Percentiles rank a stretch among this genome's conserved stretches.
These are phyloP conservation scores for Rubroboletus satanas DNA, from an alignment of 768 basidiomycete species.

Conservation along the genomic window DNA sequence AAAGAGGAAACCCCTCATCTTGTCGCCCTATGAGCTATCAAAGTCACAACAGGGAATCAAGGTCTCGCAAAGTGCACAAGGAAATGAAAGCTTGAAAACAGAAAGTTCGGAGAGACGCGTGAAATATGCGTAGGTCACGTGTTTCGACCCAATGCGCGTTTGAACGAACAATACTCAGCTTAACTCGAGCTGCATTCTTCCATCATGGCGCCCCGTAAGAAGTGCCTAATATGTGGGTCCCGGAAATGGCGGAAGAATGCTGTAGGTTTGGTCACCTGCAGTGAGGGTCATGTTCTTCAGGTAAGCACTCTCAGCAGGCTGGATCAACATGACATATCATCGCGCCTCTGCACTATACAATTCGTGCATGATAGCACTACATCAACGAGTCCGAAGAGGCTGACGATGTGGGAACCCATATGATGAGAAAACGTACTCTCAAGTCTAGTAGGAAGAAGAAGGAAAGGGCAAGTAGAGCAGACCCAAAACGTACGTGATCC, in stretches of 20 bases:
- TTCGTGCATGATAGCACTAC: slow-evolving; percentile 55
- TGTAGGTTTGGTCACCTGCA: slow-evolving; percentile 79
- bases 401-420: slow-evolving; percentile 59
- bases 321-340: not conserved
- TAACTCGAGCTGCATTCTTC: not conserved
- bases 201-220: slow-evolving; percentile 54
- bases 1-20: slow-evolving; percentile 50
- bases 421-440: slow-evolving; percentile 60
- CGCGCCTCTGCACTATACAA: not conserved
- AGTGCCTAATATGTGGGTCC: slow-evolving; percentile 79
- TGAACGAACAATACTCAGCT: not conserved
- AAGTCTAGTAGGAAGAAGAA: slow-evolving; percentile 57
- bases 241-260: slow-evolving; percentile 85
- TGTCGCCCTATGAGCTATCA: not conserved
- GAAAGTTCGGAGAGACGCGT: too few species aligned
- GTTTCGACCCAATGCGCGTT: not conserved
- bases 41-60: not conserved
- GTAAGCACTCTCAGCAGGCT: slow-evolving; percentile 38
- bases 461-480: slow-evolving; percentile 45
- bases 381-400: slow-evolving; percentile 73
- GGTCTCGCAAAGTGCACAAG: not conserved
- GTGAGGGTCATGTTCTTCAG: slow-evolving; percentile 89
- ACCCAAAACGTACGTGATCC: slow-evolving; percentile 52
- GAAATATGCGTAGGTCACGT: slow-evolving; percentile 10
- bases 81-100: not conserved